Base-by-base conservation (phyloP, 345 rosid genomes). In the Mercurialis annua region DNA sequence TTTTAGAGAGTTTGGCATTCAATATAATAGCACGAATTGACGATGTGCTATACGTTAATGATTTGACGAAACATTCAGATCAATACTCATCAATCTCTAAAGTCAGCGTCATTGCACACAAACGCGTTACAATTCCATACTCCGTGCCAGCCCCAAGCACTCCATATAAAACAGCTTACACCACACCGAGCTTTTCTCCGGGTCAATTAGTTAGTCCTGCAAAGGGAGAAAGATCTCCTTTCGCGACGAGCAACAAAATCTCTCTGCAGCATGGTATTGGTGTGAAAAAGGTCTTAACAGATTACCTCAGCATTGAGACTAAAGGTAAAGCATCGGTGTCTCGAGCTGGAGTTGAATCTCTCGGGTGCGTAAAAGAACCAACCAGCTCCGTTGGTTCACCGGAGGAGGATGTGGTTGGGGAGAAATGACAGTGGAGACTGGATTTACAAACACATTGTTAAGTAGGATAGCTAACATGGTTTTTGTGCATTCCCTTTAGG, bases 1-100 rank as follows among this genome's bases (percentile, higher is more conserved):
- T 94, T 46, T 75, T 94, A 67, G 99, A 94, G 78, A 89, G 99
- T 79, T 78, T 94, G 60, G 93, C 99, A 6, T 94, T 85, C 78
- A 94, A 94, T 61, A 86, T 92, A 0, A 85, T 94, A 1, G 97
- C 99, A 29, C 89, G 99, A 8, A 84, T 94, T 10, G 98, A 91
- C 62, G 99, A 94, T 71, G 70, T 92, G 49, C 89, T 94, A 50
- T 85, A 89, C 44, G 96, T 94, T 38, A 96, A 94, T 52, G 96
- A 92, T 74, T 71, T 90, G 56, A 85, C 90, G 62, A 88, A 84
- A 71, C 93, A 85, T 66, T 82, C 96, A 0, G 99, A 88, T 67
- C 85, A 81, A 21, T 71, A 79, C 69, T 67, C 86, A 7, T 78
- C 95, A 1, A 82, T 78, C 67, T 77, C 92, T 4, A 87, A 83